Evolutionary conservation across 495 filamentous ascomycete genomes (phyloP).

Genomic region (Jackrogersella multiformis): DNA sequence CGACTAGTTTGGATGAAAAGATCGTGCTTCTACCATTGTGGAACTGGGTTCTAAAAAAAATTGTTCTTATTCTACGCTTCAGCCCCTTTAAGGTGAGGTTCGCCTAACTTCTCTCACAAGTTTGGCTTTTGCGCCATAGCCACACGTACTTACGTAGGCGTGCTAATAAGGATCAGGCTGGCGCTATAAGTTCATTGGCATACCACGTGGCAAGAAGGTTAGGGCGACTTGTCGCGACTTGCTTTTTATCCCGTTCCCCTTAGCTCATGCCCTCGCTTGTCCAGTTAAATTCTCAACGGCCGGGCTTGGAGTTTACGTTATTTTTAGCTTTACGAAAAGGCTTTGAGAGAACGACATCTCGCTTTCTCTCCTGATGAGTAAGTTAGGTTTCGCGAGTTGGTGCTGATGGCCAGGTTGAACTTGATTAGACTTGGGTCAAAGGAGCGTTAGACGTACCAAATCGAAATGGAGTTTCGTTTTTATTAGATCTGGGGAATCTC

Average conservation of each 20-base stretch:
- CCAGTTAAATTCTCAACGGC: background rate
- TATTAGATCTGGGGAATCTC: background rate
- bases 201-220: slow-evolving; percentile 15
- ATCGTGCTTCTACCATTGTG: background rate
- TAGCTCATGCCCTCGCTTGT: slow-evolving; percentile 7
- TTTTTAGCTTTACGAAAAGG: slow-evolving; percentile 3
- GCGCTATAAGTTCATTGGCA: background rate
- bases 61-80: too few species aligned
- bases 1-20: background rate
- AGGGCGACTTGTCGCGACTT: background rate
- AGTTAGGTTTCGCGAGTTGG: background rate
- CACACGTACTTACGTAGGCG: background rate
- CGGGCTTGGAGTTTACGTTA: background rate
- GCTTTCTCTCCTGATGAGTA: background rate
- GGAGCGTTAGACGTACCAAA: background rate
- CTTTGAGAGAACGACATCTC: background rate
- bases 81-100: too few species aligned
- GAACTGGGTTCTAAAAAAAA: background rate
- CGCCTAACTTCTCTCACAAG: slow-evolving; percentile 1
- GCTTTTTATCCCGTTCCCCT: slow-evolving; percentile 7
- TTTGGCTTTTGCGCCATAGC: slow-evolving; percentile 1
- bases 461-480: background rate
- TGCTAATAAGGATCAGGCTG: slow-evolving; percentile 2
- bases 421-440: background rate
- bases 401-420: background rate